Base-by-base conservation (phyloP, 768 basidiomycete species). In the Trametes cinnabarina region DNA sequence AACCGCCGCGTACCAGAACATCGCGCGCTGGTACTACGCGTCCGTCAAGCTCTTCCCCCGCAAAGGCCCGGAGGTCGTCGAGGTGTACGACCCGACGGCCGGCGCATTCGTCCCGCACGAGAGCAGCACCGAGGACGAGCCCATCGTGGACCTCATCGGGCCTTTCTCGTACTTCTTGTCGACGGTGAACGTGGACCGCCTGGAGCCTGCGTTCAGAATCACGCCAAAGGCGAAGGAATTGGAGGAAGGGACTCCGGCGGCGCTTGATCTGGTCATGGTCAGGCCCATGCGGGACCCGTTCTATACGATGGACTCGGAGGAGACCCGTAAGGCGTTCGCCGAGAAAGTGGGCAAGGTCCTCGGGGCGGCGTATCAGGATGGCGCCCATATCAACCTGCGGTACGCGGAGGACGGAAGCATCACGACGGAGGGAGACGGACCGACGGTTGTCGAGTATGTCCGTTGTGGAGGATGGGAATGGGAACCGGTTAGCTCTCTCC, bases 91-190 rank as follows among this genome's bases (percentile, higher is more conserved):
- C 63, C 80, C 84, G 9, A 52, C 63, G 2, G 69, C 70, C 10
- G 68, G 77, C 30, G 55, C 69, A 3, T 89, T 93, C 66, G 68
- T 82, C 15, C 62, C 73, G 1, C 72, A 77, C 63, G 71, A 72
- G 2, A 70, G 10, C 57, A 64, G 63, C 51, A 56, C 58, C 5
- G 60, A 68, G 51, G 61, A 71, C 40, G 68, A 70, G 17, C 70
- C 76, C 2, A 66, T 74, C n/a, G 68, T 83, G 12, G 75, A 79
- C 35, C 60, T 93, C 10, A 65, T 77, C 3, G 95, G 93, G 2
- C 93, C 93, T 4, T 97, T 95, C 66, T 77, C 80, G 25, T 98
- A 98, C 73, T 90, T 97, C 69, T 72, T 94, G 23, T 83, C 88
- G 9, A 88, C 90, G 0, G 78, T 88, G 51, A 90, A 93, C 60